phyloP scores from a whole-genome alignment of 73 alveolate genomes.

The Uronychia binucleata region DNA sequence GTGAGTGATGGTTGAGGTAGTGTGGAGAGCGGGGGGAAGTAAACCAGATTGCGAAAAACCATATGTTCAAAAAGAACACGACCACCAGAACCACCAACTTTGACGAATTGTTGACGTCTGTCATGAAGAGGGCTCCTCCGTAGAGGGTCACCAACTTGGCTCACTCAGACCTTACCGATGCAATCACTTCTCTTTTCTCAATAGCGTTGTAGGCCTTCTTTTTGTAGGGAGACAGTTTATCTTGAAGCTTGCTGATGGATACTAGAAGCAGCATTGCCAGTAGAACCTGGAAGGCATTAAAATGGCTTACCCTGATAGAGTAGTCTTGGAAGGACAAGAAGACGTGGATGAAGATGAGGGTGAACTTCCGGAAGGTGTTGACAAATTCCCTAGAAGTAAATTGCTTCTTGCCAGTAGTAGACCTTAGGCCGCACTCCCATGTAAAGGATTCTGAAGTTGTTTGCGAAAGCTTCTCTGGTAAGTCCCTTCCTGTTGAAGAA shows the following conservation, averaged over 20 bases:
- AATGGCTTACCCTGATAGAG: no score
- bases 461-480: constrained; percentile 3
- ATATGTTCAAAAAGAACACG: not conserved
- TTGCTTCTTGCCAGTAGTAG: constrained; percentile 34
- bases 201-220: not conserved
- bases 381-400: constrained; percentile 38
- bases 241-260: constrained; percentile 11
- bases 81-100: not conserved
- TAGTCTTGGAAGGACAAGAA: constrained; percentile 30
- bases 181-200: not conserved
- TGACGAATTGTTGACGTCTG: not conserved
- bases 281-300: constrained; percentile 20
- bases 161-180: not conserved
- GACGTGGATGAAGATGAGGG: constrained; percentile 29
- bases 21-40: no score
- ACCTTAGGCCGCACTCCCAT: constrained; percentile 40
- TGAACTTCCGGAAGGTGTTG: constrained; percentile 45
- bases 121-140: constrained; percentile 1
- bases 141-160: not conserved
- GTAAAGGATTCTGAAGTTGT: constrained; percentile 47
- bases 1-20: no score
- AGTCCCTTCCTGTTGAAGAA: constrained; percentile 10
- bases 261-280: constrained; percentile 31
- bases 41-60: not conserved
- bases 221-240: constrained; percentile 34